Base-by-base conservation (phyloP, 2,329 filamentous ascomycete species). In the Microcera coccophila region DNA sequence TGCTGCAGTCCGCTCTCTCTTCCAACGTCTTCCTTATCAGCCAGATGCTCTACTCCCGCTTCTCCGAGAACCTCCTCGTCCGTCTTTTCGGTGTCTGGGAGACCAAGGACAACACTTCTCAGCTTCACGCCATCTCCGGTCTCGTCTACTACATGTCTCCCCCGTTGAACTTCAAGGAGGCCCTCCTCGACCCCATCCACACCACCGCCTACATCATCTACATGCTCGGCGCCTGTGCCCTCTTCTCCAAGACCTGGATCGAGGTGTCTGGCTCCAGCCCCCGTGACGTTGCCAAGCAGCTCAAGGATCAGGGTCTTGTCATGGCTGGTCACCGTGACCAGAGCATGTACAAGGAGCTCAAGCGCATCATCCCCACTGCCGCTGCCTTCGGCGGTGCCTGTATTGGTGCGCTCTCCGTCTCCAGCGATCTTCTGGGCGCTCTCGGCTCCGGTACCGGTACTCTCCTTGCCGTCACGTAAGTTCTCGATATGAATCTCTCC, bases 161-260 rank as follows among this genome's bases (percentile, higher is more conserved):
- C 52, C 93, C 93, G 49, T 79, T 96, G 59, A 96, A 93, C 84
- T 89, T 98, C 76, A 94, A 88, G 69, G 93, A 97, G 63, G 93
- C 93, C 57, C 84, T 98, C 39, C 78, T 96, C 52, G 94, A 98
- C 72, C 93, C 93, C 26, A 90, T 98, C 63, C 93, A 98, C 77
- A 97, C 93, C 16, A 84, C 85, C 47, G 80, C 95, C 64, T 98
- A 98, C 75, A 89, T 97, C 56, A 79, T 84, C 55, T 98, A 97
- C 78, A 98, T 98, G 90, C 84, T 98, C 45, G 86, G 89, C 61
- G 94, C 94, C 56, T 98, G 93, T 66, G 90, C 90, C 48, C 83
- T 97, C 68, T 98, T 98, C 81, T 96, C 90, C 72, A 98, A 98
- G 87, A 98, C 94, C 41, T 98, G 93, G 93, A 98, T 98, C 61